These are phyloP conservation scores for Fonsecaea pedrosoi DNA, from an alignment of 2,329 filamentous ascomycete genomes.

Conservation along the genomic window DNA sequence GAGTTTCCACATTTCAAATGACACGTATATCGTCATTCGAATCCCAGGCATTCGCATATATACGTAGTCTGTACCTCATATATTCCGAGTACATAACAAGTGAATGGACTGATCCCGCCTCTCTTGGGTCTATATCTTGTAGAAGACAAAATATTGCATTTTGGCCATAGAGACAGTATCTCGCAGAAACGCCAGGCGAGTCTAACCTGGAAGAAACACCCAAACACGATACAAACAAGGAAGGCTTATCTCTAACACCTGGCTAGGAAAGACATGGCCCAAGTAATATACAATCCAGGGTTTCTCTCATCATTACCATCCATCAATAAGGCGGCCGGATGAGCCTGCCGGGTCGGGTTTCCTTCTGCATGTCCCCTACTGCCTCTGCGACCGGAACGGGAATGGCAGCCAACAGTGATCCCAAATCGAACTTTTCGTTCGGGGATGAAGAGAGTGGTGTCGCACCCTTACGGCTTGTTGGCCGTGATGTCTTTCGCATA, in stretches of 20 bases:
- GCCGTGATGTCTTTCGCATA: conserved; percentile 24
- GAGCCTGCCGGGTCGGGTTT: conserved; percentile 28
- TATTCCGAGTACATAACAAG: too few relatives aligned
- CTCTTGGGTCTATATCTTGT: background rate
- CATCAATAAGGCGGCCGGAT: conserved; percentile 37
- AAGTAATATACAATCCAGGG: conserved; percentile 4
- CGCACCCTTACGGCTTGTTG: conserved; percentile 29
- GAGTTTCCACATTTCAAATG: background rate
- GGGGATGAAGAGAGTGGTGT: conserved; percentile 19
- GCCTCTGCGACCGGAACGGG: conserved; percentile 33
- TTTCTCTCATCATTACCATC: background rate
- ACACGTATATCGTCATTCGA: background rate
- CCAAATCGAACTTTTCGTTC: conserved; percentile 37
- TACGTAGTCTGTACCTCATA: too few relatives aligned
- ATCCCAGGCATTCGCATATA: background rate
- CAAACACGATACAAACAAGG: conserved; percentile 2
- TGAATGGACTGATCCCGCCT: background rate
- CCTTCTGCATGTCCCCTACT: conserved; percentile 21
- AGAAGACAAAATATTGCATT: background rate
- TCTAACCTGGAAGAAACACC: background rate
- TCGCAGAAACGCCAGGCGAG: background rate
- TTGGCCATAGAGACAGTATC: conserved; percentile 1
- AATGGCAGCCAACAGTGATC: conserved; percentile 36
- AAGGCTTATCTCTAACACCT: background rate
- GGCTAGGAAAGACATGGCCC: background rate